Percentiles rank a stretch among this genome's conserved stretches.
phyloP scores from a whole-genome alignment of 345 rosid genomes.

The Cochlearia excelsa region DNA sequence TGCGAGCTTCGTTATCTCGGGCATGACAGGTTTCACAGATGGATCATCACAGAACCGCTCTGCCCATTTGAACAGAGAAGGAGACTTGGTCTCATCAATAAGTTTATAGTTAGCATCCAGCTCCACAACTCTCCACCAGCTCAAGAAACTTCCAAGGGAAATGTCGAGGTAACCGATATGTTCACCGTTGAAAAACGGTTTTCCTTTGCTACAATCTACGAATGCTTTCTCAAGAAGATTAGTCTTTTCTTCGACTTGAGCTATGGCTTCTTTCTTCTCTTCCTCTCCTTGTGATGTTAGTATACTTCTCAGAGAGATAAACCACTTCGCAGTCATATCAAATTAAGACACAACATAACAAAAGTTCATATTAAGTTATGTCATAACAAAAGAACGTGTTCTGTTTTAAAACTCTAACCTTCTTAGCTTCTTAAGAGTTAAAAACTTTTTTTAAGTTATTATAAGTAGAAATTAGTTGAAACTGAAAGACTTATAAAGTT shows the following conservation, averaged over 20 bases:
- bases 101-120: constrained; percentile 34
- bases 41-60: constrained; percentile 49
- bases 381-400: background rate
- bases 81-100: constrained; percentile 49
- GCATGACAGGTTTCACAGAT: constrained; percentile 66
- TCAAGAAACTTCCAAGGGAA: constrained; percentile 60
- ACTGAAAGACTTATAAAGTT: background rate
- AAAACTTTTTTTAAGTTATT: no score
- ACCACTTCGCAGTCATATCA: constrained; percentile 22
- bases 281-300: constrained; percentile 40
- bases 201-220: constrained; percentile 53
- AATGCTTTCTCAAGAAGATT: constrained; percentile 55
- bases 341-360: constrained; percentile 6
- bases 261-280: constrained; percentile 38
- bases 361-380: background rate
- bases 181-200: constrained; percentile 66
- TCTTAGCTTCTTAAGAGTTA: background rate
- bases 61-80: constrained; percentile 58
- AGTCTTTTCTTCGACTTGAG: constrained; percentile 39
- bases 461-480: constrained; percentile 2
- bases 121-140: constrained; percentile 60
- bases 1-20: constrained; percentile 62
- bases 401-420: background rate
- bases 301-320: constrained; percentile 30
- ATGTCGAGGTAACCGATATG: constrained; percentile 64